Evolutionary conservation across 768 basidiomycete species (phyloP), one percentile per base, ranked within the genome.

Genomic region (Crucibulum laeve): DNA sequence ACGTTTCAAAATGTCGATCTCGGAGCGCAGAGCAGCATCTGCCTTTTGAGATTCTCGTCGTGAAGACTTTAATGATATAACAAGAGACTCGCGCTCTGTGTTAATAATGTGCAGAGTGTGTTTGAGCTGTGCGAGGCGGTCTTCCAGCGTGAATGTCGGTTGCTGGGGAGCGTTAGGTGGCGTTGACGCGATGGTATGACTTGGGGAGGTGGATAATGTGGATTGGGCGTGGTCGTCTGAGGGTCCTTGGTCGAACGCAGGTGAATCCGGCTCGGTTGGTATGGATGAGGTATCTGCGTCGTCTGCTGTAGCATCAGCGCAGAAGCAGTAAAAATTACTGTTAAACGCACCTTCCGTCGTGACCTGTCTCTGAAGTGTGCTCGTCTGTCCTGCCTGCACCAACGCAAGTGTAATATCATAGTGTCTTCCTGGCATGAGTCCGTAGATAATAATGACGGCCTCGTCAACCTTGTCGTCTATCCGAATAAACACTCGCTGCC

Each of bases 371-470:
- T 77, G 69, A n/a, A n/a, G n/a, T n/a, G n/a, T n/a, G n/a, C n/a
- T n/a, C 35, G 55, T 61, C 50, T 77, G 70, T 19, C 80, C 82
- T 4, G 73, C 73, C 6, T 80, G 80, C 5, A 83, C 78, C 24
- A 94, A 73, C 1, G 76, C 83, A 8, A 96, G 68, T 55, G 92
- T 88, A 40, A 96, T 82, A 55, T 96, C 91, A 54, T 96, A 96
- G 58, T 90, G 87, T 44, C 88, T 76, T 1, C 88, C 88, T 3
- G 91, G 92, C 69, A 87, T 77, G 36, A 97, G 71, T 1, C 90
- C 91, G 46, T 91, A 93, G 21, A 97, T 79, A 46, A 95, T 88
- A 41, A 96, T 90, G 44, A 94, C 80, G 0, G 91, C 93, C 56
- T 95, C 87, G 51, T 94, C 91, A 0, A 76, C 73, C 42, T 80